These are phyloP conservation scores for Takashimella koratensis DNA, from an alignment of 1,284 basidiomycete genomes.

Conservation along the genomic window DNA sequence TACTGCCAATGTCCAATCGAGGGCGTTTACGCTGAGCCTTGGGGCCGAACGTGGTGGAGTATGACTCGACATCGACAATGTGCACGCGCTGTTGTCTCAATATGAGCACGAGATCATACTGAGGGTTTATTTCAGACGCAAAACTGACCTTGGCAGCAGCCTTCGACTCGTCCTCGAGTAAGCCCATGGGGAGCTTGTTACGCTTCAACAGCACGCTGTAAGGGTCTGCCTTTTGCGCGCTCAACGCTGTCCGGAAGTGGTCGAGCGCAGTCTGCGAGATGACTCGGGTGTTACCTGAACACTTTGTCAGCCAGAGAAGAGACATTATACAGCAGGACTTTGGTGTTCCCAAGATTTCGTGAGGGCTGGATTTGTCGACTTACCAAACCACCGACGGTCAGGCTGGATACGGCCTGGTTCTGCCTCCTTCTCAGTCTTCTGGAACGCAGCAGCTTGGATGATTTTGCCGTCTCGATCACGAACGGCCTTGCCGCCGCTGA, in stretches of 20 bases:
- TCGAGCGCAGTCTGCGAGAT: constrained; percentile 95
- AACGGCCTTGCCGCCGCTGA: constrained; percentile 82
- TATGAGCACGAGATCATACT: background rate
- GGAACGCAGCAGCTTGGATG: constrained; percentile 84
- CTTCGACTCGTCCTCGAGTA: constrained; percentile 81
- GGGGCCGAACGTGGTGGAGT: constrained; percentile 85
- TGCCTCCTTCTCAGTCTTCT: constrained; percentile 83
- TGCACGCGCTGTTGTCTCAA: constrained; percentile 62
- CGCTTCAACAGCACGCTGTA: constrained; percentile 86
- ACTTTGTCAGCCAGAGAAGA: too few relatives aligned
- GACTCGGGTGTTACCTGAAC: constrained; percentile 87
- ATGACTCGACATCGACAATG: constrained; percentile 91
- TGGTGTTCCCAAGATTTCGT: too few relatives aligned
- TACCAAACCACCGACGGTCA: constrained; percentile 92
- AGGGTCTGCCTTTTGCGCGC: constrained; percentile 79
- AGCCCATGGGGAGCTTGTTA: constrained; percentile 92
- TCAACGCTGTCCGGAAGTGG: constrained; percentile 84
- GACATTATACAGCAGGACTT: too few relatives aligned
- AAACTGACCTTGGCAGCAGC: constrained; percentile 68
- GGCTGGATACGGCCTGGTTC: constrained; percentile 85
- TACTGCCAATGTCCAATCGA: constrained; percentile 73
- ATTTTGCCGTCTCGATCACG: constrained; percentile 86
- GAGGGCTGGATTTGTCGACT: too few relatives aligned
- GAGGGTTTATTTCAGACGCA: constrained; percentile 2
- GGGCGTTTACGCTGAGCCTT: constrained; percentile 89